These are phyloP conservation scores for Cucurbita moschata DNA, from an alignment of 306 rosid genomes.

Conservation along the genomic window DNA sequence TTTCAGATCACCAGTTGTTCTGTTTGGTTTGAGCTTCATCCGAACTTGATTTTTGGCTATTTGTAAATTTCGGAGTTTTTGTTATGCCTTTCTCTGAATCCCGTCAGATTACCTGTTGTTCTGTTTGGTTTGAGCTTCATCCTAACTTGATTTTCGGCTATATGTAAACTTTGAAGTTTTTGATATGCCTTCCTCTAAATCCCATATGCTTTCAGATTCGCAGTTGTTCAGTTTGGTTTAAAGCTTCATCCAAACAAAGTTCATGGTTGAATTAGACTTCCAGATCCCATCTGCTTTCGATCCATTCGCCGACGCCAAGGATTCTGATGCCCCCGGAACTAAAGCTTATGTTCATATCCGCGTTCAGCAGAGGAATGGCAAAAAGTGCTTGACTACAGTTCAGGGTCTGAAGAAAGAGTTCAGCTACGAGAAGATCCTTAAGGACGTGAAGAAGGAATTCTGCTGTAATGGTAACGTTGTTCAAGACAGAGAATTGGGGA, in stretches of 20 bases:
- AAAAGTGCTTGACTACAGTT: conserved; percentile 74
- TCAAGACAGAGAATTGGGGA: conserved; percentile 71
- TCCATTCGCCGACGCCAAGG: conserved; percentile 60
- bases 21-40: too few species aligned
- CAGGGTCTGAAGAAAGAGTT: conserved; percentile 63
- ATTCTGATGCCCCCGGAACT: conserved; percentile 60
- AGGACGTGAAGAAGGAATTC: conserved; percentile 67
- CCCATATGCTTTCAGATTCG: not conserved
- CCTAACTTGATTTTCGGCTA: too few species aligned
- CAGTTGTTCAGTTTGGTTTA: not conserved
- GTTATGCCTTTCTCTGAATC: too few species aligned
- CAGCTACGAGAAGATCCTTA: conserved; percentile 77
- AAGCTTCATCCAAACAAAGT: conserved; percentile 21
- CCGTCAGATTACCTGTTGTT: too few species aligned
- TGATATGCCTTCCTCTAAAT: too few species aligned
- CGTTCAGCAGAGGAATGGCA: conserved; percentile 81
- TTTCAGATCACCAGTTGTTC: too few species aligned
- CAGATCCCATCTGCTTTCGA: conserved; percentile 45
- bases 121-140: too few species aligned
- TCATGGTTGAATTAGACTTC: conserved; percentile 61
- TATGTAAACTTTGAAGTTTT: too few species aligned
- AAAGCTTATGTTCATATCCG: conserved; percentile 70
- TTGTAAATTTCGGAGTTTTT: too few species aligned
- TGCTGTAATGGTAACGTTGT: conserved; percentile 98
- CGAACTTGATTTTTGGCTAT: too few species aligned